Evolutionary conservation across 805 yeast genomes (phyloP), one percentile per base, ranked within the genome.

Genomic region (Candida sakaeoensis): DNA sequence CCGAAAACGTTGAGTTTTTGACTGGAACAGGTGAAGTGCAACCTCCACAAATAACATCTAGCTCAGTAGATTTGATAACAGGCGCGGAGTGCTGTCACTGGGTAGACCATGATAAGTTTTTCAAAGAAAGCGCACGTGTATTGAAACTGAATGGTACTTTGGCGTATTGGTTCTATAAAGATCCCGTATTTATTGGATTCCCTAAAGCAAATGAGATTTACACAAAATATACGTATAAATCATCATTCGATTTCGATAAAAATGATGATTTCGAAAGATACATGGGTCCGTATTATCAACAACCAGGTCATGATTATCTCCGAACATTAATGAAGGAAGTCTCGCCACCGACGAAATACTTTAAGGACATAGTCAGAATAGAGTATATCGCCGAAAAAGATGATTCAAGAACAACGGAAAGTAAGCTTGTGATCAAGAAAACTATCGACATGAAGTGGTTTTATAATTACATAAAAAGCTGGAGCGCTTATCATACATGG

Each of bases 51-150:
- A 50, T 61, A 2, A 31, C 34, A 2, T 36, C 46, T 1, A 41
- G 50, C 8, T 56, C 76, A 0, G 75, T 79, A 6, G 95, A 84
- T 54, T 44, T 87, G 50, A 66, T 87, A 10, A 74, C 88, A 2
- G 85, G 82, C n/a, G 95, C 90, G 0, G 89, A 89, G 55, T 83
- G 89, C 43, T 78, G 75, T n/a, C 96, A 89, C 60, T 89, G 96
- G 95, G 75, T 86, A 42, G 71, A 82, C 41, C 81, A 76, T 43
- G 62, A 65, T 0, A 47, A 49, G 21, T 82, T 80, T 54, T 79
- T 78, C 54, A 50, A 57, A 4, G 78, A 75, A 43, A 68, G 75
- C 2, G 59, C 64, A 15, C 51, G 76, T 4, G 62, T 78, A 10
- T 64, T 87, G 43, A 74, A 72, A 37, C 71, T 76, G 1, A 67